Conservation (phyloP, 768 basidiomycete species). For the Pulveroboletus frians region DNA sequence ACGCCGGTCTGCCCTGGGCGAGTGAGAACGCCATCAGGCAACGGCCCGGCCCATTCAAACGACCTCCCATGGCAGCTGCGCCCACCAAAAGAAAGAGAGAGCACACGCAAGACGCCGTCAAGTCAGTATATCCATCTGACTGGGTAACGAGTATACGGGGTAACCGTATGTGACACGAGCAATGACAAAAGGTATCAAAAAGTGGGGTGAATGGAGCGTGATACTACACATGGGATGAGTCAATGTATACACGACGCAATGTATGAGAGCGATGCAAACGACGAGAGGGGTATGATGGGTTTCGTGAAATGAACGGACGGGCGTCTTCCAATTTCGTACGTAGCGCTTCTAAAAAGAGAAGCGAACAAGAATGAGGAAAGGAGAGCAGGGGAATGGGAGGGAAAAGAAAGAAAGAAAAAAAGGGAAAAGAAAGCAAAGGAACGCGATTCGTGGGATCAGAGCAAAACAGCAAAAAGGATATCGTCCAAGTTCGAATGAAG, state of each 20-base stretch:
- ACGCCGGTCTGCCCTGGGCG: conserved; percentile 14
- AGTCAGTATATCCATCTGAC: conserved; percentile 31
- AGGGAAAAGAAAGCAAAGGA: conserved; percentile 22
- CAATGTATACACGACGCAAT: conserved; percentile 36
- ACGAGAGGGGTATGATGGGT: conserved; percentile 31
- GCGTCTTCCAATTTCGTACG: conserved; percentile 34
- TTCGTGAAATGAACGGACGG: conserved; percentile 33
- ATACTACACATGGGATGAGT: conserved; percentile 35
- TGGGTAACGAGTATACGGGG: conserved; percentile 35
- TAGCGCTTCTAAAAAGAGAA: conserved; percentile 25
- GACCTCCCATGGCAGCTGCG: conserved; percentile 13
- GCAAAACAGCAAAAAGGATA: conserved; percentile 26
- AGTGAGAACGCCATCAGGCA: conserved; percentile 9
- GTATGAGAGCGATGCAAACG: conserved; percentile 35
- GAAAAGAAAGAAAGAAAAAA: background rate
- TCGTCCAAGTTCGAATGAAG: conserved; percentile 31
- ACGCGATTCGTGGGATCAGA: conserved; percentile 31
- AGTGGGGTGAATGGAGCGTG: conserved; percentile 30
- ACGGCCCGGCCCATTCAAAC: conserved; percentile 8
- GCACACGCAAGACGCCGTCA: conserved; percentile 11
- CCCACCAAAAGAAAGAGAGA: conserved; percentile 19
- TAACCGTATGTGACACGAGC: conserved; percentile 31
- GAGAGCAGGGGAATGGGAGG: background rate
- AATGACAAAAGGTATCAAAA: conserved; percentile 32
- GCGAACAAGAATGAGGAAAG: conserved; percentile 25